Conservation (phyloP, 1,284 basidiomycete genomes). For the Trametes versicolor region DNA sequence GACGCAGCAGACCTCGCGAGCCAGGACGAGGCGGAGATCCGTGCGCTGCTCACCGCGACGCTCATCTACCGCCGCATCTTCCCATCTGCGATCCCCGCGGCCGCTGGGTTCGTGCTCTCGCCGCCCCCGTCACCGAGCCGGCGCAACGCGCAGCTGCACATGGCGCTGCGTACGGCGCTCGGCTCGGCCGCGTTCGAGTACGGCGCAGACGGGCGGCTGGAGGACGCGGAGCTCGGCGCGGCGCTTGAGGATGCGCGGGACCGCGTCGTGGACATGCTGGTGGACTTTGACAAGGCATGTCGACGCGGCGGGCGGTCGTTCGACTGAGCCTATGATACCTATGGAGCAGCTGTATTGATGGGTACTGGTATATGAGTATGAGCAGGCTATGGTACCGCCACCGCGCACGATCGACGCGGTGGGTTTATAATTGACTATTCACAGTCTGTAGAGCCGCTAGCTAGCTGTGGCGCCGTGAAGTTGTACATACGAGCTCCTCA, state of each 20-base stretch:
- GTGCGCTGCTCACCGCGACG: conserved; percentile 62
- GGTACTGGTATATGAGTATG: neutral
- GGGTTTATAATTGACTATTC: conserved; percentile 6
- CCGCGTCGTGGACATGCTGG: conserved; percentile 71
- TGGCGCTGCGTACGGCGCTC: conserved; percentile 58
- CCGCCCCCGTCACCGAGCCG: conserved; percentile 66
- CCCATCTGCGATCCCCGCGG: conserved; percentile 49
- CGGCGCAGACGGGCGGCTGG: conserved; percentile 41
- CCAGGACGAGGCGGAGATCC: conserved; percentile 53
- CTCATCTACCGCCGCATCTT: conserved; percentile 69
- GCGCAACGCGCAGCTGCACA: conserved; percentile 51
- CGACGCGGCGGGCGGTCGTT: conserved; percentile 32
- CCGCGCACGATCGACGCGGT: neutral
- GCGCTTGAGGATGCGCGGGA: conserved; percentile 74
- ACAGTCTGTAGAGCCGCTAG: neutral
- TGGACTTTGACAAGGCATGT: conserved; percentile 47
- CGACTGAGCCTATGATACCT: conserved; percentile 10
- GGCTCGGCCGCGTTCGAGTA: conserved; percentile 70
- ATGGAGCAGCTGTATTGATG: neutral
- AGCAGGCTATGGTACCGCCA: conserved; percentile 1
- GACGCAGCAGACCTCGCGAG: conserved; percentile 49
- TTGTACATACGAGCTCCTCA: neutral
- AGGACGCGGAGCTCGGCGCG: conserved; percentile 44
- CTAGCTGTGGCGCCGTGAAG: neutral
- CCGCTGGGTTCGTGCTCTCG: conserved; percentile 56